Evolutionary conservation across 1,284 basidiomycete genomes (phyloP), one percentile per base, ranked within the genome.

Genomic region (Puccinia brachypodii): DNA sequence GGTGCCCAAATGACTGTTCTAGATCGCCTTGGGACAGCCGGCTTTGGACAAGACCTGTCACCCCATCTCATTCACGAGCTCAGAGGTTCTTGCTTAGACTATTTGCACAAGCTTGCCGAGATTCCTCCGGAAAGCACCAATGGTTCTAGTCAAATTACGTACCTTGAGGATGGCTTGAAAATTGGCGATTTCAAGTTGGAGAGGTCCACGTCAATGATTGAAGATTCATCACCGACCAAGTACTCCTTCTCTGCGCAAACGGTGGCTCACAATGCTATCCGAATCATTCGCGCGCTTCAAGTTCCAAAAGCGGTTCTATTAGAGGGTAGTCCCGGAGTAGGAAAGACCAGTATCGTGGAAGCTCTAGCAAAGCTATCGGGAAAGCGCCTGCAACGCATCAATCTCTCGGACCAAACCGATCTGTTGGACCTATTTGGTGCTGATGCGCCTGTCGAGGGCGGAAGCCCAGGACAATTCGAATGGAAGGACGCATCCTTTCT

Each of bases 401-500:
- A 99, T 87, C 88, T 99, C 50, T 99, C 98, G 6, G 97, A 99
- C 85, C 97, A 99, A 87, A 99, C 97, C 0, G 97, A 99, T 87
- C 90, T 99, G 22, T 92, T 95, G 77, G 97, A 99, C 85, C 89
- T 99, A 4, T 98, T 99, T 85, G 97, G 97, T 19, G 95, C 95
- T 47, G 97, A 99, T 87, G 89, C 99, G 25, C 97, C 97, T 7
- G 92, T 96, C 0, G 96, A 98, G 87, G 94, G 94, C 40, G 95
- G 95, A 40, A 89, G 89, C 14, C 91, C 94, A 3, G 96, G 96
- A 76, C 94, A 97, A 86, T 99, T 99, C 86, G 92, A 92, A 2
- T 99, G 98, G 97, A 94, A 92, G 85, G 95, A 98, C 83, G 97
- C 96, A 0, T 95, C 98, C 73, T 99, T 99, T 86, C 89, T 99